Base-by-base conservation (phyloP, 164 flowering plant species). In the Tetracentron sinense region DNA sequence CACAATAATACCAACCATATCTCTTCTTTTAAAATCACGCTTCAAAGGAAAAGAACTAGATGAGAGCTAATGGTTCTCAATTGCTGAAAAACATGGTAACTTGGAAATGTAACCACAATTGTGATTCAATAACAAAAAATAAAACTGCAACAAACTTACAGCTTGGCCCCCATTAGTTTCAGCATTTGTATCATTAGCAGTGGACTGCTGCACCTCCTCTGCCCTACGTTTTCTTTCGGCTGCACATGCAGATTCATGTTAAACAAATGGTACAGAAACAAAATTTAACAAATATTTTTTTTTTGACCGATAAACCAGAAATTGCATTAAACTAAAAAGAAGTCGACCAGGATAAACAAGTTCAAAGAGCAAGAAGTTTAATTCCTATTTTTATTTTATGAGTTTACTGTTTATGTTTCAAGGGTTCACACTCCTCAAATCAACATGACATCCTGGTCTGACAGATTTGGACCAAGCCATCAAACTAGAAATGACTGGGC, bases 201-300 rank as follows among this genome's bases (percentile, higher is more conserved):
- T 61, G 26, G 72, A 57, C 60, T 81, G 86, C 2, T 74, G 85
- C 15, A 78, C 61, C 66, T 81, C 90, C 44, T 90, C 95, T 56
- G 73, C 77, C 51, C 78, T 86, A n/a, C 77, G 80, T 70, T 84
- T 90, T 67, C 71, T 89, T 72, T 93, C 98, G 79, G 88, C 97
- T 93, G 86, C 68, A 75, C 63, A 63, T 3, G 47, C n/a, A 66
- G 53, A 66, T 31, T 52, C 46, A 61, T 42, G n/a, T 48, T 19
- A 54, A 61, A 61, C 52, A 46, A 14, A 33, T 17, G 26, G 11
- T n/a, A 10, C 30, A 4, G n/a, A 51, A 63, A 42, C 31, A 8
- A 22, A n/a, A 22, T 53, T 6, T 30, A 54, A 64, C n/a, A n/a
- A n/a, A n/a, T n/a, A n/a, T n/a, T n/a, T n/a, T n/a, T n/a, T n/a